A percentile compares a stretch with the other conserved stretches of the same genome.
Conservation (phyloP, 2,329 filamentous ascomycete species). For the Sporothrix variecibatus region DNA sequence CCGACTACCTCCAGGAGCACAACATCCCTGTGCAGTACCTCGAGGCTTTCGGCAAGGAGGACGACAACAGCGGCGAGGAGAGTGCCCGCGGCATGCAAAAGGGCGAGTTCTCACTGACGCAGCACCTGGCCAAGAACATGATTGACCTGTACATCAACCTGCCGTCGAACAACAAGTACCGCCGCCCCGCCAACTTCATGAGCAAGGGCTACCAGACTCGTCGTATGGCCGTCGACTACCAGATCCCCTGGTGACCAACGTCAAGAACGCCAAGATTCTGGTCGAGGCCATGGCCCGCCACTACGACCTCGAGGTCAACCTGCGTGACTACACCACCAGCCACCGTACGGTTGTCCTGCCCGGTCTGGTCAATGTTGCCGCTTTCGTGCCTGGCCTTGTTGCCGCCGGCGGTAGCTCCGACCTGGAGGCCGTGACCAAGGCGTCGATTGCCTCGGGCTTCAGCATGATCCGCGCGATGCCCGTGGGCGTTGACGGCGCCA, state of each 20-base stretch:
- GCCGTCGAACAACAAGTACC: slow-evolving; percentile 97
- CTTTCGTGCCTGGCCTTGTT: slow-evolving; percentile 74
- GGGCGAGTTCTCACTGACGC: slow-evolving; percentile 93
- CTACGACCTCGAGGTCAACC: slow-evolving; percentile 79
- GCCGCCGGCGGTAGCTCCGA: slow-evolving; percentile 64
- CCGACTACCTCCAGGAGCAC: slow-evolving; percentile 93
- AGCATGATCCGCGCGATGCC: slow-evolving; percentile 81
- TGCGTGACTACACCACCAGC: slow-evolving; percentile 90
- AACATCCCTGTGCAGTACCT: slow-evolving; percentile 90
- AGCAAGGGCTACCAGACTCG: slow-evolving; percentile 95
- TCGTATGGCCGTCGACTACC: slow-evolving; percentile 96
- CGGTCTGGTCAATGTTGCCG: slow-evolving; percentile 75
- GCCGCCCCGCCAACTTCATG: slow-evolving; percentile 96
- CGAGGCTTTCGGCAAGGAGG: slow-evolving; percentile 76
- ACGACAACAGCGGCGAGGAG: slow-evolving; percentile 50
- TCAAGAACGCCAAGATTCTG: slow-evolving; percentile 98
- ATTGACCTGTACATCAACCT: slow-evolving; percentile 99
- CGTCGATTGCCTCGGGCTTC: slow-evolving; percentile 74
- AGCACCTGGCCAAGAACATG: slow-evolving; percentile 95
- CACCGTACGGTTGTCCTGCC: slow-evolving; percentile 73
- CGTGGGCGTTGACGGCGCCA: slow-evolving; percentile 69
- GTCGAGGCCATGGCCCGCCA: slow-evolving; percentile 91
- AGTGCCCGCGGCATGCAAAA: slow-evolving; percentile 63
- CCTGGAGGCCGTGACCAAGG: slow-evolving; percentile 69
- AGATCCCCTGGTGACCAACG: slow-evolving; percentile 97